Evolutionary conservation across 2,329 filamentous ascomycete species (phyloP), one percentile per base, ranked within the genome.

Genomic region (Pyricularia sp.): DNA sequence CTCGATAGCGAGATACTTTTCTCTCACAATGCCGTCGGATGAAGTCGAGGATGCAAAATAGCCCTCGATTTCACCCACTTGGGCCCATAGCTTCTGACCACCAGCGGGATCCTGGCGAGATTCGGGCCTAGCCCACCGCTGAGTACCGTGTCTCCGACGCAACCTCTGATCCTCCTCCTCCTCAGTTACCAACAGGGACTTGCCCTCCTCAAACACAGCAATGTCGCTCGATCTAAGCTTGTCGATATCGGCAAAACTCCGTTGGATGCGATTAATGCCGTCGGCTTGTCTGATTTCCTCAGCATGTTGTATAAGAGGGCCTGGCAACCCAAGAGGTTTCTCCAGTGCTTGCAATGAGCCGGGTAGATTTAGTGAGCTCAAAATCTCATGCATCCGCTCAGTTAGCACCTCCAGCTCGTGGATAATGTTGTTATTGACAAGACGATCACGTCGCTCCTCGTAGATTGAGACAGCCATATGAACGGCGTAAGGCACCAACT

Each of bases 391-490:
- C 0, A 98, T 84, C 71, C 89, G 88, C 70, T 90, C 88, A 0
- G 92, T 97, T 73, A 98, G 84, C 0, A 83, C 85, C 74, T 98
- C 94, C 4, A 98, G 82, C 75, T 96, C 91, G 30, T 91, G 89
- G 66, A 97, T 91, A 36, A 98, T 92, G 67, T 88, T 92, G 72
- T 92, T 91, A 76, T 95, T 97, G 63, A 99, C 90, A 69, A 97
- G 82, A n/a, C 93, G 87, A 77, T 99, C 94, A 69, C 94, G 86
- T 17, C 94, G 87, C 76, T 98, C 94, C 69, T 93, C 93, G 76
- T 99, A 99, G 42, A 98, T 97, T 65, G 93, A 97, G 1, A 94
- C 92, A 9, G 95, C 95, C 66, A 98, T 87, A 75, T 99, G 95
- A 0, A 98, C 95, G 0, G 94, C 93, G 77, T 97, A 98, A 0